Conservation (phyloP, 768 basidiomycete genomes). For the Amanita fuliginea region DNA sequence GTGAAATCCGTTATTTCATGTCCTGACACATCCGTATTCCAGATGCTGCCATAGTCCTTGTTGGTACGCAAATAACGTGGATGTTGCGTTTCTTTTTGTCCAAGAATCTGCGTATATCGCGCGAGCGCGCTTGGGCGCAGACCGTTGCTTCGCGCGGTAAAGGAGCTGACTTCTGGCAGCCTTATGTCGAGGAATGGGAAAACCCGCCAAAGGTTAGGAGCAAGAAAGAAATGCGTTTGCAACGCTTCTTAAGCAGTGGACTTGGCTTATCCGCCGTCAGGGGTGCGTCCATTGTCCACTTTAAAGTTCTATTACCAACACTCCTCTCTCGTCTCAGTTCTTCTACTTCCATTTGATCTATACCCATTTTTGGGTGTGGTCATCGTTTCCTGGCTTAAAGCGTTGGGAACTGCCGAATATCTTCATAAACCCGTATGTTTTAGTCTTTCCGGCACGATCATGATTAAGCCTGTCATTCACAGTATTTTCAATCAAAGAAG, state of each 20-base stretch:
- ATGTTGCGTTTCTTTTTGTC: constrained; percentile 79
- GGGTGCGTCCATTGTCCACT: neutral
- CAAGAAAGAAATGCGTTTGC: constrained; percentile 17
- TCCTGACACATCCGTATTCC: neutral
- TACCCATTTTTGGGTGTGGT: constrained; percentile 62
- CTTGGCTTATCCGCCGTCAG: constrained; percentile 33
- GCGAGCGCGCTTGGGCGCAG: constrained; percentile 68
- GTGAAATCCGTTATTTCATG: neutral
- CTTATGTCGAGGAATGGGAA: constrained; percentile 77
- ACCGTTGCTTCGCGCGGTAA: constrained; percentile 80
- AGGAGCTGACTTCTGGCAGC: constrained; percentile 72
- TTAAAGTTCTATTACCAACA: constrained; percentile 19
- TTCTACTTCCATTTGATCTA: constrained; percentile 52
- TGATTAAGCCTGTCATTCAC: constrained; percentile 3
- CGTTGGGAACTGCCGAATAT: constrained; percentile 52
- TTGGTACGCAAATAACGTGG: constrained; percentile 62
- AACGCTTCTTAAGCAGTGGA: constrained; percentile 25
- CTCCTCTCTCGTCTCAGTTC: constrained; percentile 21
- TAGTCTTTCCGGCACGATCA: neutral
- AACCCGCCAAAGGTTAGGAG: constrained; percentile 34
- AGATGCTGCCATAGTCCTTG: constrained; percentile 69
- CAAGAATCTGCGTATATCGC: constrained; percentile 72
- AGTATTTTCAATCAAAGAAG: constrained; percentile 81
- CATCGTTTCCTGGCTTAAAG: constrained; percentile 52
- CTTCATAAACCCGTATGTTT: constrained; percentile 55